Evolutionary conservation across 1,284 basidiomycete genomes (phyloP), one percentile per base, ranked within the genome.

Genomic region (Fomitopsis schrenkii): DNA sequence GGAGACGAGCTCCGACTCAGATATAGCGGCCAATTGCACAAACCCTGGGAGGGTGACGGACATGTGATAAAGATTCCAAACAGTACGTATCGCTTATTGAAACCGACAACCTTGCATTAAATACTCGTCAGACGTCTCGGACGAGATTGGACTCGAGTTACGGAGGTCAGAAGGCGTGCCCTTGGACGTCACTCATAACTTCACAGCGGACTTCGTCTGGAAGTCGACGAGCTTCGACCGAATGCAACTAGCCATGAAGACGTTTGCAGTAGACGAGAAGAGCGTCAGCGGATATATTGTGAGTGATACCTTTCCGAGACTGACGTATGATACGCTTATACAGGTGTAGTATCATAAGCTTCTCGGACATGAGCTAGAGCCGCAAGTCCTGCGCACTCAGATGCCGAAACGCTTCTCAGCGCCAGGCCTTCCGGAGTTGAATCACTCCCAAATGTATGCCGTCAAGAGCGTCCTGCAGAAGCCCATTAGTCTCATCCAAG

Each of bases 21-120:
- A 68, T 98, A 98, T 72, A 81, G 87, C 38, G 97, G 97, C 9
- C 91, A 95, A 70, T 68, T 96, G 71, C 88, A 94, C 70, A 94
- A 94, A 74, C 81, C 86, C 68, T 99, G 97, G 97, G 96, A 99
- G 71, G 96, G 96, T 1, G 91, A 96, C 22, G 97, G 97, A 0
- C 95, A 98, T 76, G 97, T 99, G 66, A 90, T 98, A 80, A 99
- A 99, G 81, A 95, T 98, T 60, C 97, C 97, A n/a, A 98, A 99
- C 78, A 98, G 95, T 97, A 70, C 69, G 85, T 75, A 40, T 35
- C 36, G 19, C 33, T 54, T 17, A 26, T 61, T 26, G 33, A 35
- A 55, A 35, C 60, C 2, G 17, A 46, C 17, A 12, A 22, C 35
- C 36, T 22, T 22, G 53, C 50, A 54, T 30, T 69, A 19, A 70